phyloP scores from a whole-genome alignment of 2,329 filamentous ascomycete species.

The Diplodia sapinea region DNA sequence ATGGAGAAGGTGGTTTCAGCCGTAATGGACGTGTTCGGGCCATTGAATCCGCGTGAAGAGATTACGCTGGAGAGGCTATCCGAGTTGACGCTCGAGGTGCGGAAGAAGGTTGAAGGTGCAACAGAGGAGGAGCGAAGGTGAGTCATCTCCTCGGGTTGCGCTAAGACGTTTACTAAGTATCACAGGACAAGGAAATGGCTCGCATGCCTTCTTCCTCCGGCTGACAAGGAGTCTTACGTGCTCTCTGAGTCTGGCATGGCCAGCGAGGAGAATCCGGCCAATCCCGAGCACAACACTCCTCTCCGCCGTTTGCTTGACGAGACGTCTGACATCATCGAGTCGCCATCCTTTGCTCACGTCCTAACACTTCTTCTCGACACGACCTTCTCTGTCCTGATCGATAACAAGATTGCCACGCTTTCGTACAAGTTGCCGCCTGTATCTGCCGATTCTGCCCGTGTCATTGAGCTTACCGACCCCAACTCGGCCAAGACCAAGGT shows the following conservation, averaged over 20 bases:
- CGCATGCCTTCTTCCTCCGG: constrained; percentile 78
- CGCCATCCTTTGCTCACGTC: constrained; percentile 86
- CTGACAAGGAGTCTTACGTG: constrained; percentile 79
- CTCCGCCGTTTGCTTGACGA: constrained; percentile 90
- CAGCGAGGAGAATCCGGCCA: constrained; percentile 41
- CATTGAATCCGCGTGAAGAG: constrained; percentile 85
- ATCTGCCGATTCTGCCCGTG: constrained; percentile 49
- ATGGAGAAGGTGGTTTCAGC: constrained; percentile 82
- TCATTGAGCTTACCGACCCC: constrained; percentile 60
- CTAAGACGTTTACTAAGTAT: background rate
- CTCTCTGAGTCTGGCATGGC: constrained; percentile 83
- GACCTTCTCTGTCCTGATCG: constrained; percentile 82
- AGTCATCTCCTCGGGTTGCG: constrained; percentile 29
- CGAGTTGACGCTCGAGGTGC: constrained; percentile 79
- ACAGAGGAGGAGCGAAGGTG: constrained; percentile 67
- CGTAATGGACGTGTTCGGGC: constrained; percentile 88
- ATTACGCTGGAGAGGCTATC: constrained; percentile 81
- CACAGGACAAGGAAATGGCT: constrained; percentile 69
- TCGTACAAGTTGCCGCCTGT: constrained; percentile 72
- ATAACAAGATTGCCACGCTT: constrained; percentile 78
- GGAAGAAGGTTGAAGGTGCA: constrained; percentile 81
- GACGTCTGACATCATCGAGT: constrained; percentile 94
- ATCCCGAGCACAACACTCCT: constrained; percentile 49
- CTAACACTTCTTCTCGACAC: constrained; percentile 85
- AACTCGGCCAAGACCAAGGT: constrained; percentile 69